A percentile compares a stretch with the other conserved stretches of the same genome.
Conservation (phyloP, 1,139 yeast species). For the Pichiaceae sp. region DNA sequence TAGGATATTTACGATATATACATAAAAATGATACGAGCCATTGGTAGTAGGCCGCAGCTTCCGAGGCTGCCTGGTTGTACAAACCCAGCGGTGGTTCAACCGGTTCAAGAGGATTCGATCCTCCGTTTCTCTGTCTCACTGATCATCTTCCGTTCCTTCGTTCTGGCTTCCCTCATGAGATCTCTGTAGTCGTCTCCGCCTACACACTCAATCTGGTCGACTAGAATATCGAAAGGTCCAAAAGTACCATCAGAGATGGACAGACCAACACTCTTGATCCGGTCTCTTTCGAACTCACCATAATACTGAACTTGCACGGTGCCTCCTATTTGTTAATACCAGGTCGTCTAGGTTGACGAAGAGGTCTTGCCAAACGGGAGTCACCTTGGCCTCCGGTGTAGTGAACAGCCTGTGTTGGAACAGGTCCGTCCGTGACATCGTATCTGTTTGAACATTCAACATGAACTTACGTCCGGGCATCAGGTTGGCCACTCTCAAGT, state of each 20-base stretch:
- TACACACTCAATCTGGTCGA: slow-evolving; percentile 70
- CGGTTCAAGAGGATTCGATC: not conserved
- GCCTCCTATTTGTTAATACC: slow-evolving; percentile 76
- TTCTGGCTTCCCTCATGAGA: slow-evolving; percentile 27
- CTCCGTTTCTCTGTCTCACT: not conserved
- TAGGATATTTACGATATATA: too few relatives aligned
- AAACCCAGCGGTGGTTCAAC: not conserved
- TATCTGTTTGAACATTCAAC: slow-evolving; percentile 74
- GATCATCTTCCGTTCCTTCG: not conserved
- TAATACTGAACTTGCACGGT: slow-evolving; percentile 57
- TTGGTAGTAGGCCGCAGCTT: too few relatives aligned
- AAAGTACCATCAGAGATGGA: slow-evolving; percentile 74
- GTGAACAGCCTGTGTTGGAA: slow-evolving; percentile 77
- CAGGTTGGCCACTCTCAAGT: slow-evolving; percentile 53
- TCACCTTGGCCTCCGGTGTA: not conserved
- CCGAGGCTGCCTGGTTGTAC: not conserved
- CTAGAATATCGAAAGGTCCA: slow-evolving; percentile 64
- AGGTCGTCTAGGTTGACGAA: slow-evolving; percentile 70
- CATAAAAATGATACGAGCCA: too few relatives aligned
- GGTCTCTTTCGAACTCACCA: slow-evolving; percentile 50
- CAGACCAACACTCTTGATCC: slow-evolving; percentile 67
- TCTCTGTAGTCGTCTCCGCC: slow-evolving; percentile 43
- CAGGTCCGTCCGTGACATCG: slow-evolving; percentile 69
- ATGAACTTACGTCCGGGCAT: slow-evolving; percentile 43
- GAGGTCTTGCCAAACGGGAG: slow-evolving; percentile 65